These are phyloP conservation scores for Nelumbo lutea DNA, from an alignment of 164 flowering plant genomes.

Conservation along the genomic window DNA sequence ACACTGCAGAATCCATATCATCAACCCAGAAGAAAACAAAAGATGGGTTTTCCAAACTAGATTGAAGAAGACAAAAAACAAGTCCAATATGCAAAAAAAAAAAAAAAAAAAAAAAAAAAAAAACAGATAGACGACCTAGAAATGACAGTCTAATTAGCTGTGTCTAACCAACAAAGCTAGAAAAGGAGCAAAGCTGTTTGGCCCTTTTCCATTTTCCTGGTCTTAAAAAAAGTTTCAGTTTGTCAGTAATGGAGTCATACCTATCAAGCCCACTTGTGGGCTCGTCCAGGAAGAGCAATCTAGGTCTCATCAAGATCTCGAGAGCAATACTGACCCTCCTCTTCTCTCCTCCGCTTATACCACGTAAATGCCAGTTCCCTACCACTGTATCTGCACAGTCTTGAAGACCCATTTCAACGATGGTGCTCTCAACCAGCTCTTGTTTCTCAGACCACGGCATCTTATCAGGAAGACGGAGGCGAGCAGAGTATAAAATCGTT, in stretches of 20 bases:
- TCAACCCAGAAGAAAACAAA: too few species aligned
- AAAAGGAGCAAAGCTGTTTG: neutral
- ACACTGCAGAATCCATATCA: too few species aligned
- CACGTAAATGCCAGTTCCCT: slow-evolving; percentile 93
- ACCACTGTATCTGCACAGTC: slow-evolving; percentile 87
- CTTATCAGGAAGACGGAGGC: slow-evolving; percentile 72
- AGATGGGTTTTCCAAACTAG: too few species aligned
- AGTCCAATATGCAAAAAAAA: neutral
- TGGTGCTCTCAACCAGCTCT: slow-evolving; percentile 76
- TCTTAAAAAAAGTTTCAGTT: neutral
- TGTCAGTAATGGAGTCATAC: slow-evolving; percentile 20
- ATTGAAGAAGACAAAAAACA: neutral
- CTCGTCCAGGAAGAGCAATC: slow-evolving; percentile 91
- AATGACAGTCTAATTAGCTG: neutral
- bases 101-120: neutral
- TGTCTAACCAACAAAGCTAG: neutral
- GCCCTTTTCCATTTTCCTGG: neutral
- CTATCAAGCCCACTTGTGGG: slow-evolving; percentile 97
- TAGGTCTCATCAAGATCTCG: slow-evolving; percentile 85
- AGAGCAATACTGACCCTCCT: slow-evolving; percentile 92
- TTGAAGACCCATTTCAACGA: slow-evolving; percentile 89
- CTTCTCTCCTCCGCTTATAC: slow-evolving; percentile 92
- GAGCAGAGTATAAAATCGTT: slow-evolving; percentile 77
- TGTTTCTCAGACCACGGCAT: slow-evolving; percentile 73
- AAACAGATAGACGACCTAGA: neutral